Conservation (phyloP, 2,329 filamentous ascomycete genomes). For the Hyphodiscus sp. region DNA sequence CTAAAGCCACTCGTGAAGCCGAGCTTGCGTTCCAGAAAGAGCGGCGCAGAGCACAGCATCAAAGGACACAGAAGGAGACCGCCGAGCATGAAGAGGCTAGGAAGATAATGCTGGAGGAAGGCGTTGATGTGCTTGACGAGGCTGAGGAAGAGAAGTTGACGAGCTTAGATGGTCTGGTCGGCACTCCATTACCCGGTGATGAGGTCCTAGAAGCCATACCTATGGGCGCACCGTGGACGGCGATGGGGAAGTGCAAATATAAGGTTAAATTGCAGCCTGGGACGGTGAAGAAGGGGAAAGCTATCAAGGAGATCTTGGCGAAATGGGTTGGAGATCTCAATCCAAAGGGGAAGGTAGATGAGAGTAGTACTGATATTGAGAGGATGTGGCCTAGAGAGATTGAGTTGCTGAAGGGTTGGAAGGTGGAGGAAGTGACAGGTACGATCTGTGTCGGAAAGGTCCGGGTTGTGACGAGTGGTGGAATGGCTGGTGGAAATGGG, state of each 20-base stretch:
- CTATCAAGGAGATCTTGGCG: constrained; percentile 81
- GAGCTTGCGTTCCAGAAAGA: constrained; percentile 66
- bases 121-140: constrained; percentile 52
- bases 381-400: constrained; percentile 79
- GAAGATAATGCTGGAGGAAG: constrained; percentile 52
- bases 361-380: constrained; percentile 56
- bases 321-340: constrained; percentile 64
- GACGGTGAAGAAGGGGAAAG: constrained; percentile 86
- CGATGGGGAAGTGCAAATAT: constrained; percentile 72
- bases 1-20: constrained; percentile 63
- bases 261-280: constrained; percentile 94
- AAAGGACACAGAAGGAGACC: constrained; percentile 66
- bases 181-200: constrained; percentile 72
- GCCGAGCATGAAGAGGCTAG: constrained; percentile 70
- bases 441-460: constrained; percentile 74
- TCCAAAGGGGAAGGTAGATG: constrained; percentile 52
- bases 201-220: constrained; percentile 66
- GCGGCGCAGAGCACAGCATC: constrained; percentile 73
- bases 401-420: constrained; percentile 76
- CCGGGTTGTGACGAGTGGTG: constrained; percentile 67
- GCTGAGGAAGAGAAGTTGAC: constrained; percentile 47
- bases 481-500: constrained; percentile 28
- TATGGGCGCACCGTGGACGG: constrained; percentile 59
- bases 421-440: constrained; percentile 76
- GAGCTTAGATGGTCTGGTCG: constrained; percentile 65